Evolutionary conservation across 257 asterid genomes (phyloP), one percentile per base, ranked within the genome.

Genomic region (Solanum chmielewskii): DNA sequence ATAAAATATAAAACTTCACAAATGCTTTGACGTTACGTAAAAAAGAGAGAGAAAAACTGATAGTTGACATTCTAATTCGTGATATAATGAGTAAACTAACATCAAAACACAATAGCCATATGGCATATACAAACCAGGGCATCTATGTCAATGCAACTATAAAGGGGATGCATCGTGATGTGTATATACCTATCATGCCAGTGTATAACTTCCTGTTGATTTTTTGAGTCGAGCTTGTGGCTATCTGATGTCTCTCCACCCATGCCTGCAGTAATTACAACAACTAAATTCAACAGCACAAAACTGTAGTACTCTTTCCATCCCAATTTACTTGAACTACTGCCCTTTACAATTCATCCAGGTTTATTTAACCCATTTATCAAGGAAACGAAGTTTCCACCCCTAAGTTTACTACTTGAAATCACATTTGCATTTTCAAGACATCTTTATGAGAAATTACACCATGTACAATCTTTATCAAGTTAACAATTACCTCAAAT

Each of bases 161-260:
- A 6, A n/a, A 73, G 82, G 62, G 87, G 47, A 69, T 5, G 31
- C 20, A 29, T 52, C 60, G n/a, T 44, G 35, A 85, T 12, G 62
- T 23, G 56, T 20, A 84, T 92, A 97, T 92, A 97, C 99, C 97
- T 93, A 78, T 91, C 92, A 88, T 97, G 99, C 99, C 99, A 95
- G 90, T 96, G 98, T 88, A 96, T 90, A 89, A 94, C 96, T 91
- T 96, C 98, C 88, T 94, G 98, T 56, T 93, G 94, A 90, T 90
- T 93, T 92, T 94, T 95, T 83, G 93, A 92, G 87, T 93, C 98
- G 2, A 88, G 95, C 88, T 95, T 97, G 90, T 91, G 93, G 81
- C 93, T 82, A 42, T 95, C 98, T 52, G 95, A 88, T 49, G 92
- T 80, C 71, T 92, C 91, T 90, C 89, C 88, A 87, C 90, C 90